phyloP scores from a whole-genome alignment of 495 filamentous ascomycete species.

The Staphylotrichum tortipilum region DNA sequence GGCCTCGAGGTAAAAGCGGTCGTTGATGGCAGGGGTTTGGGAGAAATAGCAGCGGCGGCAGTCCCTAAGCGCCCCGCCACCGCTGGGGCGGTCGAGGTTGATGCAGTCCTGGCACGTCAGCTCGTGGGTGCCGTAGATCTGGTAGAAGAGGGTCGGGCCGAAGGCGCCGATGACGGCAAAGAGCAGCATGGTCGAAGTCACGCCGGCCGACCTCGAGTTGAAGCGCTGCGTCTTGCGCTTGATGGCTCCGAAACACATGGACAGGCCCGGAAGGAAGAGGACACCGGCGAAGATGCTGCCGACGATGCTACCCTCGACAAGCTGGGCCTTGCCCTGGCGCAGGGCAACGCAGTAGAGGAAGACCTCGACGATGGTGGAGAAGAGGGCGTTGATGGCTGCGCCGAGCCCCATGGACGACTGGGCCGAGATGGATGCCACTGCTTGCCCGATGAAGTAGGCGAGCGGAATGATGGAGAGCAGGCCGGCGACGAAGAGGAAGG shows the following conservation, averaged over 20 bases:
- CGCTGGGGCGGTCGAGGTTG: conserved; percentile 32
- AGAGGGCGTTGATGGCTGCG: conserved; percentile 96
- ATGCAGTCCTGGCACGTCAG: conserved; percentile 77
- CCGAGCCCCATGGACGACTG: conserved; percentile 99
- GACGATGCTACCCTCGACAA: conserved; percentile 95
- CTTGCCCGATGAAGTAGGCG: conserved; percentile 99
- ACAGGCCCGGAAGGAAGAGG: conserved; percentile 89
- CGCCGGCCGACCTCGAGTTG: conserved; percentile 93
- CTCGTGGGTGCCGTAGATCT: conserved; percentile 97
- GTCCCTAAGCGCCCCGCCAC: conserved; percentile 42
- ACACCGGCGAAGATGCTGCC: conserved; percentile 97
- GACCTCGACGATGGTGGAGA: conserved; percentile 97
- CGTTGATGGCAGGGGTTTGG: conserved; percentile 74
- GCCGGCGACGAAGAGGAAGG: conserved; percentile 75
- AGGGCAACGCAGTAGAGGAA: conserved; percentile 96
- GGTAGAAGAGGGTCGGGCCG: conserved; percentile 95
- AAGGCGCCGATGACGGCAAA: conserved; percentile 98
- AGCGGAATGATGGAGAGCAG: conserved; percentile 90
- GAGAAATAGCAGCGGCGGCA: conserved; percentile 92
- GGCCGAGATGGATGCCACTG: conserved; percentile 97
- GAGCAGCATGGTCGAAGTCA: conserved; percentile 95
- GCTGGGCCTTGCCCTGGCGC: conserved; percentile 79
- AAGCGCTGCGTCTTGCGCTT: conserved; percentile 98
- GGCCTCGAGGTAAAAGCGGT: conserved; percentile 79
- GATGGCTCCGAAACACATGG: conserved; percentile 97